Evolutionary conservation across 164 flowering plant species (phyloP).

Genomic region (Malania oleifera): DNA sequence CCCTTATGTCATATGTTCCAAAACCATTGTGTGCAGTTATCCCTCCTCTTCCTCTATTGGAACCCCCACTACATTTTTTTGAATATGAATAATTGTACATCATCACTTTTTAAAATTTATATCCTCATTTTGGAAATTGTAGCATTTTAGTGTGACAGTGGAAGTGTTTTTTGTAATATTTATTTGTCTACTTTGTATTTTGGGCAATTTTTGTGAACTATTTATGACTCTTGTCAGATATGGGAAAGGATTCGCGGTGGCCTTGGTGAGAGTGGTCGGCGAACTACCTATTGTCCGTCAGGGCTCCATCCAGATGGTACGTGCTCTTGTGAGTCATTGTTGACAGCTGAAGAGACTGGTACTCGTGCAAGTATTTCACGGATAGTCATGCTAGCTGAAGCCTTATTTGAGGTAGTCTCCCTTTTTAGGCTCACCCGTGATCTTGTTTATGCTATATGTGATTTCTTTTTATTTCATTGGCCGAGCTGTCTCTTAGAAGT

Average conservation of each 20-base stretch:
- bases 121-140: too few species aligned
- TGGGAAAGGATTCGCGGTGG: conserved; percentile 68
- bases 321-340: conserved; percentile 62
- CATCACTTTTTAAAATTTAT: too few species aligned
- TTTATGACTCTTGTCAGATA: conserved; percentile 33
- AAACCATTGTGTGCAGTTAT: too few species aligned
- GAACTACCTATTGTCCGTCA: conserved; percentile 49
- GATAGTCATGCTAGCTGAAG: conserved; percentile 85
- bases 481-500: too few species aligned
- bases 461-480: background rate
- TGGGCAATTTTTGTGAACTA: background rate
- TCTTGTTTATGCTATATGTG: background rate
- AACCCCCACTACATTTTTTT: too few species aligned
- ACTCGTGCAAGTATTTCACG: conserved; percentile 75
- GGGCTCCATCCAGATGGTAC: conserved; percentile 72
- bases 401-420: conserved; percentile 72
- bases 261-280: conserved; percentile 32
- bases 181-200: background rate
- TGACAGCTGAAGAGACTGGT: conserved; percentile 46
- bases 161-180: background rate
- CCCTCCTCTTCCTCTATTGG: too few species aligned
- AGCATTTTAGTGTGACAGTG: too few species aligned
- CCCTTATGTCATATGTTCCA: too few species aligned
- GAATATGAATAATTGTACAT: too few species aligned
- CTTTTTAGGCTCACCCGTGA: background rate